Percentiles rank a stretch among this genome's conserved stretches.
Conservation (phyloP, 208 protist species). For the Plasmodiophora brassicae region DNA sequence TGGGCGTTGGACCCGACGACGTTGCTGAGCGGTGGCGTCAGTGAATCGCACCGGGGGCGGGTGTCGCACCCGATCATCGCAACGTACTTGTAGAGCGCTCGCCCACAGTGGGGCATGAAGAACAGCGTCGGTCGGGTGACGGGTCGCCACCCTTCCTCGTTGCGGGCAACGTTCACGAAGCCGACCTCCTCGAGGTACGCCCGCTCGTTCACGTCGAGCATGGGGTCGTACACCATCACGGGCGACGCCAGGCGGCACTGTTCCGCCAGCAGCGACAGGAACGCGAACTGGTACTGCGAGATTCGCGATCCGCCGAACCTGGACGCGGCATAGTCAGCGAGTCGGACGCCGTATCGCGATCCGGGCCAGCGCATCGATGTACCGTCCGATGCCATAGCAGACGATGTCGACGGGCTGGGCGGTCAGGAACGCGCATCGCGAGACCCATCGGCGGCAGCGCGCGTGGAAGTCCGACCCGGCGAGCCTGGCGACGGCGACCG, state of each 20-base stretch:
- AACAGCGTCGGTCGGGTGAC: conserved; percentile 10
- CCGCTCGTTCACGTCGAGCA: conserved; percentile 11
- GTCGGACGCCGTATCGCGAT: background rate
- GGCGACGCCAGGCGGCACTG: background rate
- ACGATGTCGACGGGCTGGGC: background rate
- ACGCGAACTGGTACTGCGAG: background rate
- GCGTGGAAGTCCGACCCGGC: background rate
- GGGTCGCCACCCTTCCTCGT: background rate
- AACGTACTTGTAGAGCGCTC: conserved; percentile 9
- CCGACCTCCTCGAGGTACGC: background rate
- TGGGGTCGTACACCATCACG: background rate
- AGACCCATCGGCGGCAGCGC: background rate
- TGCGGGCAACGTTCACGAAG: background rate
- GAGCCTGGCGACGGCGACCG: background rate
- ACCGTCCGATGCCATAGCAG: conserved; percentile 13
- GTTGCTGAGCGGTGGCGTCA: background rate
- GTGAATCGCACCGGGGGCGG: background rate
- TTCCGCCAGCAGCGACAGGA: background rate
- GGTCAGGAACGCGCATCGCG: background rate
- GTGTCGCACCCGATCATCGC: background rate
- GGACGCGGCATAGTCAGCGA: background rate
- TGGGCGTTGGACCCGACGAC: background rate
- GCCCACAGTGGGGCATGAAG: conserved; percentile 22
- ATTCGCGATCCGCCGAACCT: background rate
- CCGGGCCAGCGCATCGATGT: background rate